Conservation (phyloP, 2,329 filamentous ascomycete species). For the Claviceps capensis region DNA sequence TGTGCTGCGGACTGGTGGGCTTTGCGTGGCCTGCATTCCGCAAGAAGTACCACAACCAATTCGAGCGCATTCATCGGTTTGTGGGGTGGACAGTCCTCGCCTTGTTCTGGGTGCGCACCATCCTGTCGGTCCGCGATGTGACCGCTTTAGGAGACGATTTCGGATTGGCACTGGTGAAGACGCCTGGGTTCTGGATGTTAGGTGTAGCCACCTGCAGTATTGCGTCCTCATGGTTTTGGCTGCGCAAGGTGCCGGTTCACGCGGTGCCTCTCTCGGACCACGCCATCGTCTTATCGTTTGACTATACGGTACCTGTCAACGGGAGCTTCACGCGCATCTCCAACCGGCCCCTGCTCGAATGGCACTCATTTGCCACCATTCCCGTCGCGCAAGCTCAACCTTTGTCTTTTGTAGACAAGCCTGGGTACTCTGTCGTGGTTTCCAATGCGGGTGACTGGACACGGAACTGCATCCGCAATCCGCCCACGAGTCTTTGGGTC, state of each 20-base stretch:
- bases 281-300: conserved; percentile 57
- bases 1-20: conserved; percentile 45
- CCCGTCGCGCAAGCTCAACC: conserved; percentile 32
- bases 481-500: conserved; percentile 51
- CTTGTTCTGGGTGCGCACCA: conserved; percentile 50
- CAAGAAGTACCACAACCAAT: conserved; percentile 49
- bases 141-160: conserved; percentile 20
- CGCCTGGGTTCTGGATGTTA: conserved; percentile 52
- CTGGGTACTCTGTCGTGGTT: conserved; percentile 53
- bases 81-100: conserved; percentile 54
- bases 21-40: conserved; percentile 53
- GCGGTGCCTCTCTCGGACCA: conserved; percentile 57
- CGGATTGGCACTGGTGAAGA: conserved; percentile 22
- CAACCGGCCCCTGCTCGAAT: conserved; percentile 50
- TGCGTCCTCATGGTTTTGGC: conserved; percentile 57
- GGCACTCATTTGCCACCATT: conserved; percentile 66
- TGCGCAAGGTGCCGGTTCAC: conserved; percentile 53
- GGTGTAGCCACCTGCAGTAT: conserved; percentile 49
- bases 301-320: conserved; percentile 43
- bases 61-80: conserved; percentile 60
- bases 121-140: conserved; percentile 38
- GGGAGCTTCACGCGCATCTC: conserved; percentile 40
- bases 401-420: conserved; percentile 12
- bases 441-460: conserved; percentile 71
- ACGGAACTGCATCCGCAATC: conserved; percentile 43